phyloP scores from a whole-genome alignment of 1,284 basidiomycete species.

The Inonotus hispidus region DNA sequence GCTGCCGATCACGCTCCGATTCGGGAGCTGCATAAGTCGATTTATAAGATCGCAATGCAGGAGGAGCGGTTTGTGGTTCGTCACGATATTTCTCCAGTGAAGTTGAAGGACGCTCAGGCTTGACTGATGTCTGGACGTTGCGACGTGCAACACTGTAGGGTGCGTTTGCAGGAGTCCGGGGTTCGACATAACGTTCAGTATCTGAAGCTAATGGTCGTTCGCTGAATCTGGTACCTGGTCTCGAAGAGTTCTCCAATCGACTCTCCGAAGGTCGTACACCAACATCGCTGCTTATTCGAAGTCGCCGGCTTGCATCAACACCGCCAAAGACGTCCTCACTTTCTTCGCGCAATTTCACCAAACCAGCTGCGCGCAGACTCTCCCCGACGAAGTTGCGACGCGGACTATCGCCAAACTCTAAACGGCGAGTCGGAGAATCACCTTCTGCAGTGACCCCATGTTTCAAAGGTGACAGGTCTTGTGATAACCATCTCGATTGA shows the following conservation, averaged over 20 bases:
- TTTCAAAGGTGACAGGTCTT: constrained; percentile 32
- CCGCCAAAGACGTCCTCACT: constrained; percentile 36
- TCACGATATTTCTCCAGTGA: constrained; percentile 44
- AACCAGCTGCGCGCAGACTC: constrained; percentile 66
- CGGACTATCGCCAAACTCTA: constrained; percentile 62
- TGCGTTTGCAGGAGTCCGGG: constrained; percentile 25
- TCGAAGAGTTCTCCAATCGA: neutral
- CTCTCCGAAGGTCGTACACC: neutral
- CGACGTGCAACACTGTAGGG: constrained; percentile 19
- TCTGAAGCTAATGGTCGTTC: constrained; percentile 4
- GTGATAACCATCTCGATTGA: constrained; percentile 47
- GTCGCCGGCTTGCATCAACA: constrained; percentile 13
- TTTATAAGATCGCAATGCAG: constrained; percentile 31
- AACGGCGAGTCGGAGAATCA: constrained; percentile 45
- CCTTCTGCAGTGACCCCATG: constrained; percentile 27
- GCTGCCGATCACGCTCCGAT: constrained; percentile 17
- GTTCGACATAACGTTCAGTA: constrained; percentile 11
- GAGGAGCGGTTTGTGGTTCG: constrained; percentile 33
- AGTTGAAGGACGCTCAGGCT: constrained; percentile 37
- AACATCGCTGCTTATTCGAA: constrained; percentile 11
- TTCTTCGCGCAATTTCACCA: constrained; percentile 38
- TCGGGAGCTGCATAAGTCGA: constrained; percentile 27
- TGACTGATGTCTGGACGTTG: constrained; percentile 22
- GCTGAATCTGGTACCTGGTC: constrained; percentile 8
- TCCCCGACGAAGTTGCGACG: constrained; percentile 58